phyloP scores from a whole-genome alignment of 2,329 filamentous ascomycete species.

The Nemania sp. region DNA sequence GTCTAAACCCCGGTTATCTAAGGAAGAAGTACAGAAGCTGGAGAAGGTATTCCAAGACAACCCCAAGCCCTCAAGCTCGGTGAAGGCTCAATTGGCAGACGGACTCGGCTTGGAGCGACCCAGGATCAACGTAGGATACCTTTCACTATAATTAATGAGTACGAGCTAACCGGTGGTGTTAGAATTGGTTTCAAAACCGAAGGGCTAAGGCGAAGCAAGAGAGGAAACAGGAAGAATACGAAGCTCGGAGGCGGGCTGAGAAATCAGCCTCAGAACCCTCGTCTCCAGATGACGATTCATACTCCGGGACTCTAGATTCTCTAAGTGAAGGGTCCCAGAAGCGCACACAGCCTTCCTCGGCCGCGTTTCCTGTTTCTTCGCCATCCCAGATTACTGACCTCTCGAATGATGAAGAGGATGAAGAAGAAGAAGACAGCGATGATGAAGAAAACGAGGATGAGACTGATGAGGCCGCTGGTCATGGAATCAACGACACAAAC shows the following conservation, averaged over 20 bases:
- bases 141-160: neutral
- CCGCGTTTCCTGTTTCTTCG: slow-evolving; percentile 40
- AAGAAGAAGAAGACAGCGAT: slow-evolving; percentile 17
- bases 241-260: slow-evolving; percentile 48
- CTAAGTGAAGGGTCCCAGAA: slow-evolving; percentile 38
- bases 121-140: slow-evolving; percentile 60
- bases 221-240: slow-evolving; percentile 56
- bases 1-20: slow-evolving; percentile 64
- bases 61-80: slow-evolving; percentile 64
- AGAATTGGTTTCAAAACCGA: slow-evolving; percentile 73
- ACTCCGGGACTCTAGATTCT: slow-evolving; percentile 29
- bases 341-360: slow-evolving; percentile 43
- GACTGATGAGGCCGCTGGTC: neutral
- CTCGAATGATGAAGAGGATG: slow-evolving; percentile 26
- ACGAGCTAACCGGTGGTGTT: slow-evolving; percentile 26
- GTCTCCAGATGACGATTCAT: slow-evolving; percentile 33
- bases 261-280: slow-evolving; percentile 42
- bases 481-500: slow-evolving; percentile 16
- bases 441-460: slow-evolving; percentile 18
- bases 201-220: slow-evolving; percentile 68
- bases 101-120: slow-evolving; percentile 65
- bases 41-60: slow-evolving; percentile 66
- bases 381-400: slow-evolving; percentile 26
- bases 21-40: slow-evolving; percentile 73
- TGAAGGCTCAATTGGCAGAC: slow-evolving; percentile 64